These are phyloP conservation scores for Colletotrichum spinosum DNA, from an alignment of 2,329 filamentous ascomycete genomes.

Conservation along the genomic window DNA sequence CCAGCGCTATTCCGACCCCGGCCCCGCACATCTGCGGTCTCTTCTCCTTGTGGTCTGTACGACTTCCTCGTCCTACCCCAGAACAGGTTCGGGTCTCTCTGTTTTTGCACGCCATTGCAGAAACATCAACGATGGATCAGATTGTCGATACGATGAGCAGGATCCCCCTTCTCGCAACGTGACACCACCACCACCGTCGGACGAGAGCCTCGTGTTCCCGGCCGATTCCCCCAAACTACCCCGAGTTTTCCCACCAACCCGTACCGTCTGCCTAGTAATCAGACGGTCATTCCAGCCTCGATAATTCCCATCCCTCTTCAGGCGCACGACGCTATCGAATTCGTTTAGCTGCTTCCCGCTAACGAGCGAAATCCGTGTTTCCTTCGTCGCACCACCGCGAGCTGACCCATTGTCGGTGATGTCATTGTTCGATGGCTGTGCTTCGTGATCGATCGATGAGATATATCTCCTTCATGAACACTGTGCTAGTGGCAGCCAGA, in stretches of 20 bases:
- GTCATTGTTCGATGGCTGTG: slow-evolving; percentile 20
- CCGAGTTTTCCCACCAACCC: slow-evolving; percentile 13
- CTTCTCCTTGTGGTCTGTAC: neutral
- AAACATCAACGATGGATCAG: neutral
- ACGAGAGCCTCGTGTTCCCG: slow-evolving; percentile 9
- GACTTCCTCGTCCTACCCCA: slow-evolving; percentile 12
- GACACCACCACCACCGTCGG: neutral
- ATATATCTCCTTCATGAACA: neutral
- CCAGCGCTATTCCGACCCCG: no score
- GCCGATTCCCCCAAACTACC: neutral
- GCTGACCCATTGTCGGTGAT: slow-evolving; percentile 10
- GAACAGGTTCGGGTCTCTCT: slow-evolving; percentile 1
- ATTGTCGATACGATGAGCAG: neutral
- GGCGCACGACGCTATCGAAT: neutral
- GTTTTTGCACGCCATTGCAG: neutral
- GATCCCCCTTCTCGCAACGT: neutral
- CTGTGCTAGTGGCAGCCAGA: neutral
- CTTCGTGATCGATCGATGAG: slow-evolving; percentile 13
- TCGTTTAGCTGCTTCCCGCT: neutral
- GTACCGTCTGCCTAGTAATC: neutral
- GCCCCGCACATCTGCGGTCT: neutral
- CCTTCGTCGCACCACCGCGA: slow-evolving; percentile 14
- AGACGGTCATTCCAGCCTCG: slow-evolving; percentile 14
- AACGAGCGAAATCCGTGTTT: slow-evolving; percentile 1
- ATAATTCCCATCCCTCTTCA: neutral